These are phyloP conservation scores for Fusarium papillatum DNA, from an alignment of 2,329 filamentous ascomycete species.

Conservation along the genomic window DNA sequence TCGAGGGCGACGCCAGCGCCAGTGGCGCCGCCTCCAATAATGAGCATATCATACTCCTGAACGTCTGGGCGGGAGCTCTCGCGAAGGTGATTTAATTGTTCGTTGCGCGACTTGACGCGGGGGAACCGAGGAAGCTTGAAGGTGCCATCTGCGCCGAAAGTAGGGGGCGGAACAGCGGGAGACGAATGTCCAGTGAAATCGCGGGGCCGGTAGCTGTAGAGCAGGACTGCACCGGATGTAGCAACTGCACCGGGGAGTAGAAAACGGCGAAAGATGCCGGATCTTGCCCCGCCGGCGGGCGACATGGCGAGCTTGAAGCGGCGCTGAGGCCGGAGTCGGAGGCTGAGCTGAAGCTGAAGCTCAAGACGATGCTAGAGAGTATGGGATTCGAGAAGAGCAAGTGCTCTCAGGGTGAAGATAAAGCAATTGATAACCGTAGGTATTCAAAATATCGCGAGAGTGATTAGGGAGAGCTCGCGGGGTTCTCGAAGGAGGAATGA, in stretches of 20 bases:
- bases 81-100: slow-evolving; percentile 74
- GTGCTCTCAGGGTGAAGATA: background rate
- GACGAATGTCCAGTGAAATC: slow-evolving; percentile 79
- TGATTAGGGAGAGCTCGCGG: background rate
- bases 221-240: slow-evolving; percentile 59
- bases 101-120: slow-evolving; percentile 70
- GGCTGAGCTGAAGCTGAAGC: background rate
- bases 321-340: background rate
- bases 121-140: slow-evolving; percentile 78
- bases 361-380: background rate
- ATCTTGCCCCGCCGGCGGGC: slow-evolving; percentile 27
- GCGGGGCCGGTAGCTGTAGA: slow-evolving; percentile 74
- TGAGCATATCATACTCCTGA: slow-evolving; percentile 75
- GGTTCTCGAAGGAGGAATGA: background rate
- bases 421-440: background rate
- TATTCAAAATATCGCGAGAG: background rate
- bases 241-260: slow-evolving; percentile 58
- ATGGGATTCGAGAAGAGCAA: background rate
- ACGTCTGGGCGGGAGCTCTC: slow-evolving; percentile 47
- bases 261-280: slow-evolving; percentile 55
- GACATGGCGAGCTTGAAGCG: slow-evolving; percentile 28
- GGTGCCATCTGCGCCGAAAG: slow-evolving; percentile 76
- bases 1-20: slow-evolving; percentile 80
- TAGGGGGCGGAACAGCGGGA: slow-evolving; percentile 78
- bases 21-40: slow-evolving; percentile 80